These are phyloP conservation scores for Echinosophora koreensis DNA, from an alignment of 306 rosid species.

Conservation along the genomic window DNA sequence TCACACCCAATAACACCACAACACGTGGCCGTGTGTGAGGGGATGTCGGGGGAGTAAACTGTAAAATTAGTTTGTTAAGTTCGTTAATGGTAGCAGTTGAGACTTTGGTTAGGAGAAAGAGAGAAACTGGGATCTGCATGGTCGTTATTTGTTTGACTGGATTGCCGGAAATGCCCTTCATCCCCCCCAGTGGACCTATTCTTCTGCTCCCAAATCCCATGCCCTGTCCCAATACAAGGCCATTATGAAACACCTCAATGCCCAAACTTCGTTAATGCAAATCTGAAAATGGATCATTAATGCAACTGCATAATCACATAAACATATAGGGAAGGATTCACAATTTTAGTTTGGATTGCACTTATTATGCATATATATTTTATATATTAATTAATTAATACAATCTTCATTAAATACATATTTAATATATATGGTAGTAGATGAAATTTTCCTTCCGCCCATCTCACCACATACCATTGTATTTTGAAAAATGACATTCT, in stretches of 20 bases:
- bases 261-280: no score
- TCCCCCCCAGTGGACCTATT: slow-evolving; percentile 40
- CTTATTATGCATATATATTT: no score
- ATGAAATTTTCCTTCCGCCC: no score
- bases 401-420: no score
- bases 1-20: neutral
- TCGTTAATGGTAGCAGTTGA: slow-evolving; percentile 31
- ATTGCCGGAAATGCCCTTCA: slow-evolving; percentile 47
- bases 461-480: no score
- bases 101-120: slow-evolving; percentile 21
- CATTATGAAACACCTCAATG: neutral
- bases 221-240: neutral
- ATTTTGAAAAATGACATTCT: no score
- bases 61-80: slow-evolving; percentile 29
- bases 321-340: no score
- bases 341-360: no score
- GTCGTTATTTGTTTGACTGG: slow-evolving; percentile 46
- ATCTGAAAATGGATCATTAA: no score
- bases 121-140: slow-evolving; percentile 40
- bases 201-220: slow-evolving; percentile 38
- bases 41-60: slow-evolving; percentile 42
- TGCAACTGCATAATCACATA: no score
- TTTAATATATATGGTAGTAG: no score
- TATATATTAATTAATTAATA: no score
- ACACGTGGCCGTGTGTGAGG: slow-evolving; percentile 47